Evolutionary conservation across 441 rosid genomes (phyloP), one percentile per base, ranked within the genome.

Genomic region (Aleurites moluccanus): DNA sequence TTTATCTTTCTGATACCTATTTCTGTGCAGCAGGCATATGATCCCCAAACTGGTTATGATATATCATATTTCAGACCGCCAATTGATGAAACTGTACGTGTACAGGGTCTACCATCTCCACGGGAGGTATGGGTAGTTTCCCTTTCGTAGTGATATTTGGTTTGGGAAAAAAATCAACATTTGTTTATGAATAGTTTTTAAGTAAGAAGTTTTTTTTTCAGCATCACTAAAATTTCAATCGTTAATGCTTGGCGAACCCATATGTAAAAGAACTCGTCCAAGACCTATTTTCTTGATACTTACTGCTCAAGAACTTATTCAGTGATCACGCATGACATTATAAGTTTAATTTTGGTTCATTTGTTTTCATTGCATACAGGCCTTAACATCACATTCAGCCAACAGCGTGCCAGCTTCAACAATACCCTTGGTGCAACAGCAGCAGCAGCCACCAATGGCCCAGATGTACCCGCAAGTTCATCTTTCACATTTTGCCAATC

Each of bases 391-490:
- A 6, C 94, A 86, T 66, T 47, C 79, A 55, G 83, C 83, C 50
- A 88, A 80, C 78, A 83, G 77, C 79, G 67, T 83, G 77, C 84
- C 92, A 23, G 66, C 89, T 67, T 91, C 97, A 63, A 71, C 94
- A 33, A 73, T 89, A 67, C 78, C 97, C 59, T 85, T 88, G 88
- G 82, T 85, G 59, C 89, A 92, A 72, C 96, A 90, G 73, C 89
- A 92, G 80, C 96, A 89, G 62, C 97, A 85, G 55, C 89, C 86
- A 49, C 87, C 85, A 63, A 81, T 88, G 82, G 85, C 91, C 57
- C 97, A 92, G 83, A 88, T 94, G 90, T 94, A 91, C 80, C 97
- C 95, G 27, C 98, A 89, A 87, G 94, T 91, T 73, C 97, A 94
- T 64, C 83, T 94, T 76, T 86, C 97, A 59, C 98, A 92, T 79